These are phyloP conservation scores for Alternaria hordeiaustralica DNA, from an alignment of 2,329 filamentous ascomycete genomes.

Conservation along the genomic window DNA sequence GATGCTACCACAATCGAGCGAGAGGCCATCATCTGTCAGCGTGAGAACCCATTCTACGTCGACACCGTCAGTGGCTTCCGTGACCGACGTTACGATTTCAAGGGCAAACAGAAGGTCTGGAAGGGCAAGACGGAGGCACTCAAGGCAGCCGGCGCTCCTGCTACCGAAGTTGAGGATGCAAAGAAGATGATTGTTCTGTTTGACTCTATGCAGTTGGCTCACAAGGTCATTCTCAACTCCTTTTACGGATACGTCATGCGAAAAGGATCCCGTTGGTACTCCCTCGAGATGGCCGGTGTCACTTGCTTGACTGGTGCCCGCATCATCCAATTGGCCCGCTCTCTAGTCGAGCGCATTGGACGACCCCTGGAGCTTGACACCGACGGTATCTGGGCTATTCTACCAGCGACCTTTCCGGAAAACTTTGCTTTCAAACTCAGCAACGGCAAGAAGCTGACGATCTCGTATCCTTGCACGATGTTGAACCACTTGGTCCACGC, in stretches of 20 bases:
- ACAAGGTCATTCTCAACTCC: slow-evolving; percentile 98
- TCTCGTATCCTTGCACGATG: slow-evolving; percentile 99
- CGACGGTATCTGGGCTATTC: slow-evolving; percentile 99
- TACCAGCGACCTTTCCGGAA: slow-evolving; percentile 94
- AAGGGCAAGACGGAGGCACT: slow-evolving; percentile 92
- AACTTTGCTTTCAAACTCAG: slow-evolving; percentile 95
- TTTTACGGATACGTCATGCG: slow-evolving; percentile 99
- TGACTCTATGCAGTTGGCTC: slow-evolving; percentile 93
- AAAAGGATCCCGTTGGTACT: slow-evolving; percentile 98
- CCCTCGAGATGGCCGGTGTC: slow-evolving; percentile 98
- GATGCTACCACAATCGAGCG: slow-evolving; percentile 90
- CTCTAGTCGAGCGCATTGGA: slow-evolving; percentile 91
- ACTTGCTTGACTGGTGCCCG: slow-evolving; percentile 95
- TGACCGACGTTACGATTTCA: slow-evolving; percentile 97
- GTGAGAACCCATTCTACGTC: slow-evolving; percentile 98
- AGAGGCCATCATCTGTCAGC: slow-evolving; percentile 97
- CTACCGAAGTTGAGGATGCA: slow-evolving; percentile 82
- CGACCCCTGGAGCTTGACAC: slow-evolving; percentile 94
- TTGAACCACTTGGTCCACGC: slow-evolving; percentile 96
- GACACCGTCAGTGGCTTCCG: slow-evolving; percentile 95
- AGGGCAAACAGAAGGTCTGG: slow-evolving; percentile 97
- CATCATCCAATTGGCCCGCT: slow-evolving; percentile 95
- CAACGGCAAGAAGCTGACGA: slow-evolving; percentile 93
- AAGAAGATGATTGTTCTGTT: slow-evolving; percentile 99
- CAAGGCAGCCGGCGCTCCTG: slow-evolving; percentile 79